These are phyloP conservation scores for Epichloe scottii DNA, from an alignment of 2,329 filamentous ascomycete species.

Conservation along the genomic window DNA sequence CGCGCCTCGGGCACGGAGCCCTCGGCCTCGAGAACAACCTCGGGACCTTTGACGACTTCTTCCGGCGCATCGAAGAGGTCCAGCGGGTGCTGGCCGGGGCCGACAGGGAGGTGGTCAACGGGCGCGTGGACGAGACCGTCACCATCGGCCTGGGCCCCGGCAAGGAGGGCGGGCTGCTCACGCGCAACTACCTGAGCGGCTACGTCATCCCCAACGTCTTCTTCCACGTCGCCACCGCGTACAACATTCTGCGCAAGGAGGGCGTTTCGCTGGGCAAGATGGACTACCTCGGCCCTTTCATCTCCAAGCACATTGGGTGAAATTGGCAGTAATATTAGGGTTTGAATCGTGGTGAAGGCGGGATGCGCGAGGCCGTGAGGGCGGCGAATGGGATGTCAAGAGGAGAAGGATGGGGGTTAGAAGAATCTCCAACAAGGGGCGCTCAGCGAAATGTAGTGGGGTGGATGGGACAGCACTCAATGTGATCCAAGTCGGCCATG, in stretches of 20 bases:
- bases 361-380: no score
- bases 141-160: slow-evolving; percentile 18
- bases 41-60: slow-evolving; percentile 21
- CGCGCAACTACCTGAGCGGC: slow-evolving; percentile 29
- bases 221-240: slow-evolving; percentile 50
- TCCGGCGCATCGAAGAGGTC: slow-evolving; percentile 20
- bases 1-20: slow-evolving; percentile 21
- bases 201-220: slow-evolving; percentile 48
- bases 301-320: slow-evolving; percentile 14
- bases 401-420: no score
- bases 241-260: slow-evolving; percentile 47
- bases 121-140: slow-evolving; percentile 16
- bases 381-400: no score
- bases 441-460: no score
- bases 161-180: slow-evolving; percentile 14
- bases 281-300: slow-evolving; percentile 34
- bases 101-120: slow-evolving; percentile 22
- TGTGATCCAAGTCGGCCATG: no score
- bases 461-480: no score
- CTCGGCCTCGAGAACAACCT: slow-evolving; percentile 15
- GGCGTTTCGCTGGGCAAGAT: slow-evolving; percentile 50
- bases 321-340: no score
- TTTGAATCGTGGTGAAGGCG: no score
- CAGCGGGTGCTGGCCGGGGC: slow-evolving; percentile 19
- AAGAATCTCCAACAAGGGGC: no score